Conservation (phyloP, 1,139 yeast genomes). For the Magnusiomyces tetraspermus region DNA sequence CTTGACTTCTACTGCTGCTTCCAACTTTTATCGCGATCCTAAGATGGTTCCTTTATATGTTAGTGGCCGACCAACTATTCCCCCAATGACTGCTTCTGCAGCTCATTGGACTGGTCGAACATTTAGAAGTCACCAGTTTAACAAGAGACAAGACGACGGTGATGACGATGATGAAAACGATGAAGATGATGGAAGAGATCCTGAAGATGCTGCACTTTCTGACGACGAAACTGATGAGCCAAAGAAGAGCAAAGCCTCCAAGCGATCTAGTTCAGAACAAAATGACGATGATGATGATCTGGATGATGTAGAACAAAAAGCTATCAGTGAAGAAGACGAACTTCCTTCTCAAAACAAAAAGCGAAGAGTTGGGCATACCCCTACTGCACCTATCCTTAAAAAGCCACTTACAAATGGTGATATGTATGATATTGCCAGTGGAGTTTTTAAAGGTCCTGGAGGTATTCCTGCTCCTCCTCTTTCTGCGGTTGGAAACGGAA, state of each 20-base stretch:
- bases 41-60: conserved; percentile 4
- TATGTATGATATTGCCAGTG: neutral
- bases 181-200: conserved; percentile 22
- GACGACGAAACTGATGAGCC: conserved; percentile 18
- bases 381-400: neutral
- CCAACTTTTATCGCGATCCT: conserved; percentile 1
- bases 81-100: conserved; percentile 5
- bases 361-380: neutral
- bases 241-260: conserved; percentile 5
- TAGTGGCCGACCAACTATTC: conserved; percentile 1
- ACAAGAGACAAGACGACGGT: conserved; percentile 3
- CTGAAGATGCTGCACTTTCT: conserved; percentile 27
- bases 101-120: conserved; percentile 5
- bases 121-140: neutral
- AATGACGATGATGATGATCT: conserved; percentile 14
- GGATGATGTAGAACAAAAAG: conserved; percentile 14
- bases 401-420: neutral
- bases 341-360: conserved; percentile 6
- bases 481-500: neutral
- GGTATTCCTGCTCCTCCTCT: neutral
- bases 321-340: conserved; percentile 17
- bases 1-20: neutral
- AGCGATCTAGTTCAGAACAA: conserved; percentile 1
- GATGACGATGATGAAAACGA: conserved; percentile 20
- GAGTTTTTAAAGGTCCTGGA: neutral